Evolutionary conservation across 2,329 filamentous ascomycete species (phyloP).

Genomic region (Aspergillus alliaceus): DNA sequence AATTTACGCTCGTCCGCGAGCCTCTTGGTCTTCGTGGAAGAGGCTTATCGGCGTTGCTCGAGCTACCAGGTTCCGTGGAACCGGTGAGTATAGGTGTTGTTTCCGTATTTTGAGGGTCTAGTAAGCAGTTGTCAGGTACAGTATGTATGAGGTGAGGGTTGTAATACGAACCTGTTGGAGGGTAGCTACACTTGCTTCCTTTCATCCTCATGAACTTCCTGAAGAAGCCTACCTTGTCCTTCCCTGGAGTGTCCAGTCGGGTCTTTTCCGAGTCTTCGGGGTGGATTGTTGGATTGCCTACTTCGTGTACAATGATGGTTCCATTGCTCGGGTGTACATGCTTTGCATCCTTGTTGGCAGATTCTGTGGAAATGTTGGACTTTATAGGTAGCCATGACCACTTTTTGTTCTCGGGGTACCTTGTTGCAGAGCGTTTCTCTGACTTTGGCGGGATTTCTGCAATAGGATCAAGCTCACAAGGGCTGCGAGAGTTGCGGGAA

Average conservation of each 20-base stretch:
- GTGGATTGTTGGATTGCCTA: slow-evolving; percentile 8
- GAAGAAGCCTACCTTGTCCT: slow-evolving; percentile 49
- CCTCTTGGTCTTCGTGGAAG: slow-evolving; percentile 14
- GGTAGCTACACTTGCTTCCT: slow-evolving; percentile 33
- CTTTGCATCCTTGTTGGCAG: slow-evolving; percentile 20
- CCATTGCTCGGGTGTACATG: slow-evolving; percentile 25
- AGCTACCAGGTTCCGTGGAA: slow-evolving; percentile 16
- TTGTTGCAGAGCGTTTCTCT: slow-evolving; percentile 26
- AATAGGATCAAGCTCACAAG: slow-evolving; percentile 43
- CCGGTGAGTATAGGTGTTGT: slow-evolving; percentile 13
- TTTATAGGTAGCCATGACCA: slow-evolving; percentile 49
- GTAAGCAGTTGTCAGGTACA: background rate
- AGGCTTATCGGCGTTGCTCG: slow-evolving; percentile 18
- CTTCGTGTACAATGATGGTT: slow-evolving; percentile 28
- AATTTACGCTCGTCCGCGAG: slow-evolving; percentile 63
- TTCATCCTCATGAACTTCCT: slow-evolving; percentile 55
- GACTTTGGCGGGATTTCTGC: slow-evolving; percentile 40
- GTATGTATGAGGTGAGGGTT: no score
- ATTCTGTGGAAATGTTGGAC: slow-evolving; percentile 27
- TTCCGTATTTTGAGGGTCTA: slow-evolving; percentile 8
- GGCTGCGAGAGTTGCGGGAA: slow-evolving; percentile 27
- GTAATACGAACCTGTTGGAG: slow-evolving; percentile 41
- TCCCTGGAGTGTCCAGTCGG: slow-evolving; percentile 17
- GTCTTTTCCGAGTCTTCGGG: slow-evolving; percentile 8
- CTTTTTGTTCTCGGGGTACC: slow-evolving; percentile 38